Base-by-base conservation (phyloP, 2,329 filamentous ascomycete genomes). In the Neonectria coccinea region DNA sequence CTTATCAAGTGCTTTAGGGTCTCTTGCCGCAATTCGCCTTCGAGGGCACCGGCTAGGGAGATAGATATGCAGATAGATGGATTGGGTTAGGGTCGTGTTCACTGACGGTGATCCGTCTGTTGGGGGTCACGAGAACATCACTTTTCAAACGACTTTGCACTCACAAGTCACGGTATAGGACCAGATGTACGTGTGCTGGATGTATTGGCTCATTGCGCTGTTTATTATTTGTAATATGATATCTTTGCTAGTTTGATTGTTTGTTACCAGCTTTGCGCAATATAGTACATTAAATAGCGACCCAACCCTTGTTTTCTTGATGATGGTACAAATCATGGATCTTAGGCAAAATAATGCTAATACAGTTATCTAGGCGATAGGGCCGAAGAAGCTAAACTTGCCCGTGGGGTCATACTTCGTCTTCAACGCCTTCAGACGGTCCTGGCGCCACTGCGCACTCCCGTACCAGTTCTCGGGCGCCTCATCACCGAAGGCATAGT, bases 401-500 rank as follows among this genome's bases (percentile, higher is more conserved):
- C 78, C 74, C 4, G 77, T 57, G 2, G 81, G 84, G 62, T 87
- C 85, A 64, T 84, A 86, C 67, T 80, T 79, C 29, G 72, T 65
- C 79, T 87, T 87, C 71, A 87, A 66, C 9, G 66, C 68, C 64
- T 71, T 75, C 68, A 88, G 74, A 56, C 78, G 80, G 56, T 81
- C 71, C 67, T 83, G 75, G 14, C 85, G 79, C 83, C 85, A 86
- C 44, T 68, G 56, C 55, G 86, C 85, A 56, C 76, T 76, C 8
- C 85, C 85, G 69, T 88, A 88, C 76, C 80, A 77, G 2, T 75
- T 71, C 53, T 74, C 59, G 0, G 75, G 69, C 1, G 72, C 70
- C 75, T 87, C 84, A 9, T 82, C 76, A 1, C 84, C 84, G 56
- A 79, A 79, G 0, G 84, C 85, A 67, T 86, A 88, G 73, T 88